Percentiles rank a stretch among this genome's conserved stretches.
Conservation (phyloP, 148 eudicot species). For the Vaccinium vitisidaea region DNA sequence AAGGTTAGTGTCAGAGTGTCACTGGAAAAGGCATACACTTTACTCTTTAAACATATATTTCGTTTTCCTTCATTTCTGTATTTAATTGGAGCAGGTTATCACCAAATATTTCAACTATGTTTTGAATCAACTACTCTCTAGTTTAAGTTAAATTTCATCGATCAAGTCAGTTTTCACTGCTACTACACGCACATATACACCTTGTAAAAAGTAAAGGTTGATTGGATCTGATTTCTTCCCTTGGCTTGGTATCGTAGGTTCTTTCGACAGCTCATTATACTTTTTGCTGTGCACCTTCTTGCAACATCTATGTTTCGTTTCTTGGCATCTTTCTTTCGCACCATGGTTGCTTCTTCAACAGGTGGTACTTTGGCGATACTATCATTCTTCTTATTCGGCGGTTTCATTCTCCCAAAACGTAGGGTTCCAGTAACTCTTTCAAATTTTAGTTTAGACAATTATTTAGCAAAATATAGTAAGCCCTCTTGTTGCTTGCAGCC, state of each 20-base stretch:
- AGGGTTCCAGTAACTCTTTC: constrained; percentile 21
- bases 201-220: neutral
- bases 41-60: neutral
- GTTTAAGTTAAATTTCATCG: neutral
- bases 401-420: constrained; percentile 74
- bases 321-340: constrained; percentile 57
- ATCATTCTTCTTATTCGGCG: constrained; percentile 52
- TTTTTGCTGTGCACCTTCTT: constrained; percentile 57
- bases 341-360: constrained; percentile 46
- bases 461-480: constrained; percentile 1
- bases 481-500: constrained; percentile 42
- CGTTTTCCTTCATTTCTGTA: neutral
- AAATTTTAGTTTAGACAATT: neutral
- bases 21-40: neutral
- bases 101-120: neutral
- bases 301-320: constrained; percentile 71
- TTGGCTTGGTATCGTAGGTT: constrained; percentile 38
- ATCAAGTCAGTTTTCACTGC: too few species aligned
- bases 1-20: constrained; percentile 46
- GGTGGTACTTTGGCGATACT: constrained; percentile 48
- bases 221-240: neutral
- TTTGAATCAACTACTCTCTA: neutral
- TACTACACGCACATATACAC: neutral
- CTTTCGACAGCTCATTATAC: constrained; percentile 61
- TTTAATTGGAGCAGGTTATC: neutral